Base-by-base conservation (phyloP, 805 yeast genomes). In the Saccharomyces mikatae region DNA sequence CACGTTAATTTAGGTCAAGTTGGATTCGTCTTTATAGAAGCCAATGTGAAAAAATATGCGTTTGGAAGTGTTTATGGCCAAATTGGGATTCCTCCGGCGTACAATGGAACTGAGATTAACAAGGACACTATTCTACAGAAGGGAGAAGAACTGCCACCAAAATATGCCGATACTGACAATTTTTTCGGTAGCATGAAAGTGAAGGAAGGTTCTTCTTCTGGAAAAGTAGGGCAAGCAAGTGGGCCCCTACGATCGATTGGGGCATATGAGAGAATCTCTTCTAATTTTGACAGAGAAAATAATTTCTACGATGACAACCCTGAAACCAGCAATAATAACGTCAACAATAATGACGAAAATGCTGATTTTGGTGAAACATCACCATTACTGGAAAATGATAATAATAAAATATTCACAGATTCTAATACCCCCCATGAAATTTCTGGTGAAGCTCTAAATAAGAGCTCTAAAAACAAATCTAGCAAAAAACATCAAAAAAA, bases 41-140 rank as follows among this genome's bases (percentile, higher is more conserved):
- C 84, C 0, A 87, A 87, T 69, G 91, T 87, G 26, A 87, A 87
- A 63, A 87, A 85, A 65, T 87, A 92, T 87, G 90, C 90, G 14
- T 86, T 83, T 69, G 95, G 68, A 27, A 62, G 71, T 30, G 66
- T 69, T 3, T 67, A 57, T 57, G 79, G 79, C 4, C 74, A 72
- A 2, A 74, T 75, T 56, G 79, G 79, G 6, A 66, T 74, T 13
- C 79, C 79, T 4, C 79, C 79, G 5, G 69, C 76, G 2, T 75
- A 74, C 59, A 68, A 67, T 49, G 79, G 78, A 2, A 69, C 69
- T 53, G 72, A 71, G 50, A 63, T 62, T 49, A 68, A 68, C 29
- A 67, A 67, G 17, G 89, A 86, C 60, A 74, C 78, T 26, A 71
- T 86, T 3, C 70, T 86, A 53, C 91, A 83, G 60, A 82, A 80